Base-by-base conservation (phyloP, 164 flowering plant species). In the Nymphaea thermarum region DNA sequence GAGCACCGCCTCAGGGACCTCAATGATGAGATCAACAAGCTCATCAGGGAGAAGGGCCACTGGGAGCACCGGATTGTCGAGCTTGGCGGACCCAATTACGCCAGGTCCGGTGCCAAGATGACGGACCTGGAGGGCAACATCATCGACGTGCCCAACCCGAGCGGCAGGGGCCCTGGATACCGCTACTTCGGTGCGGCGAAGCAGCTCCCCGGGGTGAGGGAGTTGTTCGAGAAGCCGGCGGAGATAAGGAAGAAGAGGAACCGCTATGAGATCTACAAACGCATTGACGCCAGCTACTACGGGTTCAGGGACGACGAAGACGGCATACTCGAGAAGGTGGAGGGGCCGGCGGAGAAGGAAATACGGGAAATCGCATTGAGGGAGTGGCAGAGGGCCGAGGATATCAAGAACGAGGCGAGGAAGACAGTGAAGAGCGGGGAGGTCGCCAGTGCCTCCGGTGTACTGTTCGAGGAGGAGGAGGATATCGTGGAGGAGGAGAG, bases 221-320 rank as follows among this genome's bases (percentile, higher is more conserved):
- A 93, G 73, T 59, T 93, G 68, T 93, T 93, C 53, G 94, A 93
- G 79, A 93, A 93, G 83, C 98, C 98, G 3, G 96, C 98, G 3
- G 96, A 90, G 81, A 63, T 89, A 71, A 70, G 84, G 64, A 93
- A 87, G 79, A 71, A 97, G 65, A 77, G 94, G 66, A 85, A 91
- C 1, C 70, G 96, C 70, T 93, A 91, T 71, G 98, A 93, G 68
- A 93, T 93, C 7, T 93, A 87, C 65, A 89, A 83, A 70, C 71
- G 98, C 76, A 93, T 93, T 41, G 98, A 93, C 70, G 94, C 98
- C 0, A 91, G 94, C 67, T 93, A 93, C 67, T 93, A 93, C 60
- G 96, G 98, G 15, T 93, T 88, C 43, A 77, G 96, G 68, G 98
- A 93, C 74, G 95, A 93, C 3, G 97, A 93, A 74, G 97, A 93